phyloP scores from a whole-genome alignment of 495 filamentous ascomycete species.

The Penicillium longicatenatum region DNA sequence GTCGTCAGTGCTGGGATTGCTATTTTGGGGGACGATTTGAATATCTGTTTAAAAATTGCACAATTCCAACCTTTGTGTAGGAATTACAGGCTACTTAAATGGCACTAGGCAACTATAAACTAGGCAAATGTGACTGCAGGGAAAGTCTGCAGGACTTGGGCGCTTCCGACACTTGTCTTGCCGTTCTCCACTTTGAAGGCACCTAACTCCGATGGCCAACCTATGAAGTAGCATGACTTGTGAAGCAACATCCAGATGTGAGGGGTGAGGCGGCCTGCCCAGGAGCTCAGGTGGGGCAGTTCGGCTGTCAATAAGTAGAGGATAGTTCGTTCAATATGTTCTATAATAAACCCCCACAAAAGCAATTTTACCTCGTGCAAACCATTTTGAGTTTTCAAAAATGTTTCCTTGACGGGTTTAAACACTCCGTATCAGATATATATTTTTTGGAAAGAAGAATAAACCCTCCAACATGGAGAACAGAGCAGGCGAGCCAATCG shows the following conservation, averaged over 20 bases:
- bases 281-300: not conserved
- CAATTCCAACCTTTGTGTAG: too few species aligned
- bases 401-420: not conserved
- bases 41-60: too few species aligned
- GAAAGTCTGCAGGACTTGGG: not conserved
- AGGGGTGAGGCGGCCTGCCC: not conserved
- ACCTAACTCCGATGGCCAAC: not conserved
- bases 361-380: not conserved
- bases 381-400: not conserved
- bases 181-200: not conserved
- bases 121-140: not conserved
- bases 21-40: too few species aligned
- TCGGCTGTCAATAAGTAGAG: not conserved
- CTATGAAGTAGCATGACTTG: not conserved
- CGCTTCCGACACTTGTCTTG: not conserved
- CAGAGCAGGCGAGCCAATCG: constrained; percentile 1
- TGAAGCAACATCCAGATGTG: not conserved
- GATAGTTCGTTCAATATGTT: not conserved
- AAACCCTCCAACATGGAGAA: not conserved
- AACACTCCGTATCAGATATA: too few species aligned
- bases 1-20: too few species aligned
- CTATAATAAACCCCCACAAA: not conserved
- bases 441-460: not conserved
- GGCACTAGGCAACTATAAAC: not conserved
- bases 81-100: too few species aligned